These are phyloP conservation scores for Falciphora oryzae DNA, from an alignment of 2,329 filamentous ascomycete genomes.

Conservation along the genomic window DNA sequence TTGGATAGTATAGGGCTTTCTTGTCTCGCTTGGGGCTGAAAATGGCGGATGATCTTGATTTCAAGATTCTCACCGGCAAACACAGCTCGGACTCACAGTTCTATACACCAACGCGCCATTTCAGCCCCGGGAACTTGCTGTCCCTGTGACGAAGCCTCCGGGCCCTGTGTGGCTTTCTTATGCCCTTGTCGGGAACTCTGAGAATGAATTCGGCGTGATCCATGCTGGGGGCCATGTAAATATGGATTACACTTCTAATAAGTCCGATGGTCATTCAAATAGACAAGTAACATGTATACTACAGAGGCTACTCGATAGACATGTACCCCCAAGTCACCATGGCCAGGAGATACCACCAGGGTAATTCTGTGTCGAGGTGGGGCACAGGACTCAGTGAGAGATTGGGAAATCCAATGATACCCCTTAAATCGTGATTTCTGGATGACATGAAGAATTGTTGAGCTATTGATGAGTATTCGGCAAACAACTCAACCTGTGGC, in stretches of 20 bases:
- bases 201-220: not conserved
- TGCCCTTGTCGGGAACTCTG: not conserved
- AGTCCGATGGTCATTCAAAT: not conserved
- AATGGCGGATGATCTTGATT: not conserved
- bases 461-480: too few relatives aligned
- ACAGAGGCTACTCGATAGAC: too few relatives aligned
- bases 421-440: too few relatives aligned
- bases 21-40: not conserved
- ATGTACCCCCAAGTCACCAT: not conserved
- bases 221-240: too few relatives aligned
- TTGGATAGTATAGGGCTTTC: too few relatives aligned
- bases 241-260: not conserved
- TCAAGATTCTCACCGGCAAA: not conserved
- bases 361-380: not conserved
- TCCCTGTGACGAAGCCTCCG: not conserved
- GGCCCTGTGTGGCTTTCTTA: not conserved
- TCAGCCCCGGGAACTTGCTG: not conserved
- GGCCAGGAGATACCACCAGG: too few relatives aligned
- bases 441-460: too few relatives aligned
- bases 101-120: not conserved
- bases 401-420: not conserved
- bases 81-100: not conserved
- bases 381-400: not conserved
- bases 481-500: too few relatives aligned
- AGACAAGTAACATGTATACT: not conserved